A percentile compares a stretch with the other conserved stretches of the same genome.
phyloP scores from a whole-genome alignment of 257 asterid species.

The Solanum bulbocastanum region DNA sequence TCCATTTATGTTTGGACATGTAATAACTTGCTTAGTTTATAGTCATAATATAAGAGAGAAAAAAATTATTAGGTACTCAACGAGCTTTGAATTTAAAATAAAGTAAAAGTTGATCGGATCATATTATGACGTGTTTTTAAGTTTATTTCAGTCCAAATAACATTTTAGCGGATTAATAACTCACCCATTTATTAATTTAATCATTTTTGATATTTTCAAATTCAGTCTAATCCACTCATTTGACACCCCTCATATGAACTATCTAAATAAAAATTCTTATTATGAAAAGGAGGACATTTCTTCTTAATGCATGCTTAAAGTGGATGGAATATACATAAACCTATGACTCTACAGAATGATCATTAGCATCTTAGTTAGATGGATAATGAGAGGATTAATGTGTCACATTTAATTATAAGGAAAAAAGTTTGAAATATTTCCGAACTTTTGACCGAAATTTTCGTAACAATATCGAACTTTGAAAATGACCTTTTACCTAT shows the following conservation, averaged over 20 bases:
- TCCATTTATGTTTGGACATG: too few species aligned
- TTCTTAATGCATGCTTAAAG: not conserved
- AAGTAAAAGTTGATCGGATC: not conserved
- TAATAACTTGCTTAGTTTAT: not conserved
- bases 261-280: not conserved
- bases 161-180: too few species aligned
- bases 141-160: not conserved
- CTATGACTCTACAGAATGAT: not conserved
- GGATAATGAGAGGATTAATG: not conserved
- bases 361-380: not conserved
- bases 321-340: not conserved
- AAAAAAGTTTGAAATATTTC: too few species aligned
- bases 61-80: not conserved
- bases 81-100: not conserved
- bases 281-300: not conserved
- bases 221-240: rapidly evolving
- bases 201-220: too few species aligned
- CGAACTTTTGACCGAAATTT: too few species aligned
- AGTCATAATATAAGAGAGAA: not conserved
- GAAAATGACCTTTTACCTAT: too few species aligned
- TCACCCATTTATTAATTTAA: not conserved
- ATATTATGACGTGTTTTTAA: not conserved
- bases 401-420: not conserved
- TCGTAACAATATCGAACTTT: too few species aligned
- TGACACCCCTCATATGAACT: not conserved